Evolutionary conservation across 73 alveolate genomes (phyloP), one percentile per base, ranked within the genome.

Genomic region (Effrenium voratum): DNA sequence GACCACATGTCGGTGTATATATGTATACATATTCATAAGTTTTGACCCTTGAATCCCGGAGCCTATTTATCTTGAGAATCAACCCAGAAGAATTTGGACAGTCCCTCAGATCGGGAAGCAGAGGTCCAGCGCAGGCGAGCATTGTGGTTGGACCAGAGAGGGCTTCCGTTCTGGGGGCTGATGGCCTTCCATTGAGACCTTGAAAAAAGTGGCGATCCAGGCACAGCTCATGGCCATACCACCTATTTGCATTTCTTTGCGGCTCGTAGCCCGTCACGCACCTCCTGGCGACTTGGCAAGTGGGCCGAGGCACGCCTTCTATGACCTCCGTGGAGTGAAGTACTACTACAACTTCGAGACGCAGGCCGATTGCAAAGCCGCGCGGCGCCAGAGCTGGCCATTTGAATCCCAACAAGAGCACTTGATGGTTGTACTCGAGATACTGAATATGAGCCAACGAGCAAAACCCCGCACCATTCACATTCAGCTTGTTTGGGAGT

Each of bases 341-440:
- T 93, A 76, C 84, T 77, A 93, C 93, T 93, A 93, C 98, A 93
- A 93, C 93, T 93, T 93, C 63, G 98, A 93, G 93, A 93, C 98
- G 57, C 82, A 93, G 93, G 98, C 55, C 59, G 3, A 75, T 34
- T 16, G 55, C 45, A 30, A 16, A 63, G 77, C 77, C 44, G 77
- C n/a, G n/a, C n/a, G n/a, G n/a, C n/a, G n/a, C n/a, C n/a, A n/a
- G n/a, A n/a, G n/a, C n/a, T n/a, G n/a, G n/a, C n/a, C n/a, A n/a
- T n/a, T n/a, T n/a, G n/a, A n/a, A 57, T 1, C 41, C 44, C 34
- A 68, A 68, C 41, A 63, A 63, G 38, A 63, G 41, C 10, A 63
- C 41, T 63, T 13, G 26, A 52, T 19, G 63, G 63, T 12, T n/a
- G n/a, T 19, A 52, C 63, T 52, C 63, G 63, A 52, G 8, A 19